These are phyloP conservation scores for Alternaria tenuissima DNA, from an alignment of 2,329 filamentous ascomycete genomes.

Conservation along the genomic window DNA sequence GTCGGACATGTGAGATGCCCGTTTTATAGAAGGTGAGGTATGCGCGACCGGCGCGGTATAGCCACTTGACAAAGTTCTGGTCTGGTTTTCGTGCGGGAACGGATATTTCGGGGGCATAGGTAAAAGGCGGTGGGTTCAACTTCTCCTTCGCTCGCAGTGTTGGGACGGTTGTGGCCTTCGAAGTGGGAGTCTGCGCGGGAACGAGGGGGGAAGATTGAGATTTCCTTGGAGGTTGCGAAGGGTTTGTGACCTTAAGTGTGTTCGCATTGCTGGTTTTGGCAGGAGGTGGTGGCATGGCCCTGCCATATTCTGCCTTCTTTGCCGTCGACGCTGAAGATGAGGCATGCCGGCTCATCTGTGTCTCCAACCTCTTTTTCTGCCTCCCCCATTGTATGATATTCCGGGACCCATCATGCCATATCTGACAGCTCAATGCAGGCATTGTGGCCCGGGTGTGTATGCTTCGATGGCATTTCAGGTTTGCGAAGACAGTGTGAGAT, in stretches of 20 bases:
- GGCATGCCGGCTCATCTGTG: slow-evolving; percentile 7
- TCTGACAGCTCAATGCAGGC: slow-evolving; percentile 17
- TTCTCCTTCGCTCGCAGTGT: slow-evolving; percentile 23
- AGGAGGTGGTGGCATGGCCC: slow-evolving; percentile 9
- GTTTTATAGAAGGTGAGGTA: slow-evolving; percentile 89
- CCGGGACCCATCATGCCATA: slow-evolving; percentile 13
- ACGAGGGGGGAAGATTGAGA: slow-evolving; percentile 1
- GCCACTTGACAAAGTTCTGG: slow-evolving; percentile 61
- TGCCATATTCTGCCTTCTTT: slow-evolving; percentile 14
- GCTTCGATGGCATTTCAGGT: slow-evolving; percentile 20
- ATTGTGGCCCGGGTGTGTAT: slow-evolving; percentile 11
- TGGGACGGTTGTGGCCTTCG: slow-evolving; percentile 10
- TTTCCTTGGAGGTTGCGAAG: background rate
- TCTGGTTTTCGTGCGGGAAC: slow-evolving; percentile 65
- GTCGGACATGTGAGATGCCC: slow-evolving; percentile 76
- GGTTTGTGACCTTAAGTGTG: slow-evolving; percentile 5
- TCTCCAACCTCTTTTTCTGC: background rate
- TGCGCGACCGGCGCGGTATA: slow-evolving; percentile 72
- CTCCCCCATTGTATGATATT: background rate
- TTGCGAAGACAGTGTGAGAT: slow-evolving; percentile 6
- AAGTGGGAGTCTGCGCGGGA: slow-evolving; percentile 1
- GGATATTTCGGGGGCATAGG: slow-evolving; percentile 73
- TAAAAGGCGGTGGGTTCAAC: slow-evolving; percentile 76
- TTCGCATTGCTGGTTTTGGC: slow-evolving; percentile 16
- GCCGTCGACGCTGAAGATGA: slow-evolving; percentile 15